Evolutionary conservation across 108 stramenopile genomes (phyloP), one percentile per base, ranked within the genome.

Genomic region (Phaeodactylum tricornutum): DNA sequence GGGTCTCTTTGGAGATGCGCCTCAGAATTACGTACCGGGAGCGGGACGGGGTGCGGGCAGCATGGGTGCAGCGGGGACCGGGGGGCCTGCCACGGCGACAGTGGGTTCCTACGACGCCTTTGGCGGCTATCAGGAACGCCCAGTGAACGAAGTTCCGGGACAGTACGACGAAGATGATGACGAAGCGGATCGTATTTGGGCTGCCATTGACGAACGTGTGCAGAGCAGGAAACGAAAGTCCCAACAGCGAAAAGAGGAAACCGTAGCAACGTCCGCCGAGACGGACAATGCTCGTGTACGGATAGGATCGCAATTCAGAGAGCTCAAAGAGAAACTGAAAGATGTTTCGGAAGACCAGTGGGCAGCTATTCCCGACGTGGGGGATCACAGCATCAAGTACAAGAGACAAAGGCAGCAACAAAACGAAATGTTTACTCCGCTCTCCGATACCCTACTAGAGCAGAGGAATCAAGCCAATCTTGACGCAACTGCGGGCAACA

Each of bases 111-210:
- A 51, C 26, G 66, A 67, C 12, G 22, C 28, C 14, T 35, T 55
- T 9, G 17, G 15, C 17, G 61, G 66, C n/a, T 36, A 60, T 1
- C 40, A 28, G 1, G n/a, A n/a, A n/a, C n/a, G n/a, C n/a, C n/a
- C n/a, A n/a, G 46, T 39, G n/a, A 47, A 57, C 49, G 52, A 38
- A 39, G 66, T 67, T 63, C 69, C 71, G 21, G 49, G 70, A 26
- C 87, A 75, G 17, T 95, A 91, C 54, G 94, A 95, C 34, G 72
- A 90, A 12, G 97, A 94, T 25, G 97, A 97, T 66, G 81, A 72
- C 44, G 95, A 97, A 74, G 97, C 99, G 20, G 99, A 99, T 61
- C 43, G 59, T 38, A 85, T 97, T 21, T 99, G 96, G 64, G 87
- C 75, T 19, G 84, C 91, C 4, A 89, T 99, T 57, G 97, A 98